Evolutionary conservation across 345 rosid genomes (phyloP), one percentile per base, ranked within the genome.

Genomic region (Lepidium aucheri): DNA sequence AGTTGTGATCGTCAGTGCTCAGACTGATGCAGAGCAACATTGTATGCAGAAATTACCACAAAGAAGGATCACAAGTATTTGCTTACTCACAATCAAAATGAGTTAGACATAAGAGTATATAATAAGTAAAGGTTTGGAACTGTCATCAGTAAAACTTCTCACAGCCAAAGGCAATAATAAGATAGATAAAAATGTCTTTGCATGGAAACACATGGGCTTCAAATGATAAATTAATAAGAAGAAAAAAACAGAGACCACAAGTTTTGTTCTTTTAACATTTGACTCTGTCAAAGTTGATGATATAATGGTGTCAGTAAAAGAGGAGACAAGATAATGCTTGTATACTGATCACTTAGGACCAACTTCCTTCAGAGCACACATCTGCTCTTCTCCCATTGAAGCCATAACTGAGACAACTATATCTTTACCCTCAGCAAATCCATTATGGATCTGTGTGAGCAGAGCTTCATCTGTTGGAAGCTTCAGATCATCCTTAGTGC

Each of bases 1-100:
- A 0, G 97, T 90, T 60, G 97, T 94, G 53, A 94, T 94, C 28
- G 85, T 90, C 28, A 90, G 97, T 53, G 77, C 90, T 60, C 99
- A 94, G 77, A 92, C 91, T 0, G 96, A 90, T 64, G 99, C 96
- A 0, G 99, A 94, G 64, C 89, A 85, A 13, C 18, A 42, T 41
- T n/a, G 3, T 14, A 41, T 0, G 82, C 81, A 26, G 11, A 26
- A 26, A 26, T 1, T 26, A 1, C 30, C 30, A 83, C 90, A n/a
- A 76, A 75, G 68, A 76, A 87, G 7, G 33, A 53, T 53, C 51
- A 65, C 52, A 46, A 18, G 28, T 11, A 55, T 20, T 58, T 17
- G 14, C 63, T 24, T 34, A 54, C 26, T 30, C 49, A 26, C 16
- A 32, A 33, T 22, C 36, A 55, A 66, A 67, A 22, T 8, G 63